phyloP scores from a whole-genome alignment of 805 yeast species.

The Metschnikowia anglica region DNA sequence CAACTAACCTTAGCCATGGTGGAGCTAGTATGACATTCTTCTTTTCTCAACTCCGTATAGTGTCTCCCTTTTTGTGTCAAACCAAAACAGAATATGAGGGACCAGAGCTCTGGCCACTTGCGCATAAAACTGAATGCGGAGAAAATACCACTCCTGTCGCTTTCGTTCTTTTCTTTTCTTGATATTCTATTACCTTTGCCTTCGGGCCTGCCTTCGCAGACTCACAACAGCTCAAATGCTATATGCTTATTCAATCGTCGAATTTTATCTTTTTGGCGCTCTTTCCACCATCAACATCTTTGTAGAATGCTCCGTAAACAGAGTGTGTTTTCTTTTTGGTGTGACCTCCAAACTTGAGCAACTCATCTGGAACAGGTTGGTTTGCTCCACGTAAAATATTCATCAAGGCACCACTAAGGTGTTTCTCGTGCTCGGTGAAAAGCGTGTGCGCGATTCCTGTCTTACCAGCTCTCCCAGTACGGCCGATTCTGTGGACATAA shows the following conservation, averaged over 20 bases:
- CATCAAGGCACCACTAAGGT: conserved; percentile 88
- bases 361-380: conserved; percentile 93
- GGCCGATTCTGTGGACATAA: conserved; percentile 95
- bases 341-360: conserved; percentile 94
- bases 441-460: conserved; percentile 93
- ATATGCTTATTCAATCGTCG: conserved; percentile 28
- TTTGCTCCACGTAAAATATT: conserved; percentile 91
- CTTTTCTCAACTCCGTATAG: no score
- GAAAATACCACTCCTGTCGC: neutral
- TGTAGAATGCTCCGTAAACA: conserved; percentile 97
- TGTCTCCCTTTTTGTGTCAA: no score
- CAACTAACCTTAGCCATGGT: no score
- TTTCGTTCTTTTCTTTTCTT: neutral
- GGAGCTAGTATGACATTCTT: no score
- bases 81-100: no score
- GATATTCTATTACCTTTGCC: neutral
- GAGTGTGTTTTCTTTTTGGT: conserved; percentile 97
- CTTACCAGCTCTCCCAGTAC: conserved; percentile 98
- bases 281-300: conserved; percentile 82
- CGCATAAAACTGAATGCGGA: no score
- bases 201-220: neutral
- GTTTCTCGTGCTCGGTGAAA: conserved; percentile 96
- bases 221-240: neutral
- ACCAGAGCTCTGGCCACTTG: no score
- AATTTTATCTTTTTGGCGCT: conserved; percentile 91